Evolutionary conservation across 345 rosid genomes (phyloP).

Genomic region (Aquilaria yunnanensis): DNA sequence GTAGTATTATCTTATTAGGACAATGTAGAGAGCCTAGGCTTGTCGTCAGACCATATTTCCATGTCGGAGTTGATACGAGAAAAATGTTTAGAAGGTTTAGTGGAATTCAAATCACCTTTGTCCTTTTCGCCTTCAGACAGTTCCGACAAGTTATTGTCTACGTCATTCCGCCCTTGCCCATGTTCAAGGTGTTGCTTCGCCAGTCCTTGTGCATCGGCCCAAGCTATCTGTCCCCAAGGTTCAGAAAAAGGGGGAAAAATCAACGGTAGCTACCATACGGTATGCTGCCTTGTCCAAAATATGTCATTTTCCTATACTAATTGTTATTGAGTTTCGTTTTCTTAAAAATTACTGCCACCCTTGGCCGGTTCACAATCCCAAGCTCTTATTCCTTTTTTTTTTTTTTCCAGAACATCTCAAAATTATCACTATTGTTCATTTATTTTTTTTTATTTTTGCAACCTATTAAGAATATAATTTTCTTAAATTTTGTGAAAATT

Average conservation of each 20-base stretch:
- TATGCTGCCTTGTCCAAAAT: too few species aligned
- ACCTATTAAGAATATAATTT: too few species aligned
- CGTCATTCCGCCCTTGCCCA: constrained; percentile 73
- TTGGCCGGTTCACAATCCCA: too few species aligned
- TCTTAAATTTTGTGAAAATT: too few species aligned
- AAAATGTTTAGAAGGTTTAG: constrained; percentile 36
- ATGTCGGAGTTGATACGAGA: constrained; percentile 56
- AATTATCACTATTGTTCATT: too few species aligned
- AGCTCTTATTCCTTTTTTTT: too few species aligned
- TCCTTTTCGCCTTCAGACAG: constrained; percentile 87
- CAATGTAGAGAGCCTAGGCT: constrained; percentile 64
- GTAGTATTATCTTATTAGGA: constrained; percentile 49
- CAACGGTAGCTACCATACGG: too few species aligned
- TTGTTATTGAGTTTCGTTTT: too few species aligned
- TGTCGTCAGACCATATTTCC: constrained; percentile 64
- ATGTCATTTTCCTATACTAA: too few species aligned
- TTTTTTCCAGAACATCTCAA: too few species aligned
- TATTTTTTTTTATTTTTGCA: too few species aligned
- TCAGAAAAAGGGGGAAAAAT: not conserved
- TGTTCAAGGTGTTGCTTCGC: constrained; percentile 54
- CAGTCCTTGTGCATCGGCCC: constrained; percentile 66
- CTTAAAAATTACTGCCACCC: too few species aligned
- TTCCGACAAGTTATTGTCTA: constrained; percentile 73
- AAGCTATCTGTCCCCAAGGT: constrained; percentile 36
- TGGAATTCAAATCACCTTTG: constrained; percentile 26